Evolutionary conservation across 202 grass and related monocot species (phyloP).

Genomic region (Panicum hallii): DNA sequence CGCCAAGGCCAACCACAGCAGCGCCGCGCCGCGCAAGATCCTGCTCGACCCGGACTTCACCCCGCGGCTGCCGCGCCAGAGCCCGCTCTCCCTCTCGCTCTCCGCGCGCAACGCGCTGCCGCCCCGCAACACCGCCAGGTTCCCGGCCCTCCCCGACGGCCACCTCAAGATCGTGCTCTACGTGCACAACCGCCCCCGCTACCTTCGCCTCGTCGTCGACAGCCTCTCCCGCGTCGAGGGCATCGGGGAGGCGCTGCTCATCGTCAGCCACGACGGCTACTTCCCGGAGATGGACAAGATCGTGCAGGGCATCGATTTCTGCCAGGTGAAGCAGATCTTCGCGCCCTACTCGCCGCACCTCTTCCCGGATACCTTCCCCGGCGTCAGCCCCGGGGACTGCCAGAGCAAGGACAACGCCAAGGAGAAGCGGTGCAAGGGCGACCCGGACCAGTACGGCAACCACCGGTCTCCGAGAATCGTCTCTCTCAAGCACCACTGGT

Average conservation of each 20-base stretch:
- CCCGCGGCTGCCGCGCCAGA: constrained; percentile 71
- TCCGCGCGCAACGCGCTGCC: constrained; percentile 71
- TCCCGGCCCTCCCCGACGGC: constrained; percentile 59
- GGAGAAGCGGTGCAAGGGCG: constrained; percentile 65
- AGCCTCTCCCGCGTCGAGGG: constrained; percentile 78
- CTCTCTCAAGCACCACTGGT: constrained; percentile 96
- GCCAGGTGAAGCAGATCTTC: constrained; percentile 97
- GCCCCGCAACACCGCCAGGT: constrained; percentile 67
- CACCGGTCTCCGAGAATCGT: constrained; percentile 88
- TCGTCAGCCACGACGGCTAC: constrained; percentile 93
- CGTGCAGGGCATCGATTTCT: constrained; percentile 74
- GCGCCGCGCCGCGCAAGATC: constrained; percentile 50
- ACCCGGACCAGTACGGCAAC: constrained; percentile 84
- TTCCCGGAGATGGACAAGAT: constrained; percentile 92
- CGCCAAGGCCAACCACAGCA: constrained; percentile 10
- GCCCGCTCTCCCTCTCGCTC: constrained; percentile 72
- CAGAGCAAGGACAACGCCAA: constrained; percentile 64
- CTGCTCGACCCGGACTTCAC: constrained; percentile 67
- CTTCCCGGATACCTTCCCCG: constrained; percentile 71
- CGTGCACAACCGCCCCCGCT: constrained; percentile 88
- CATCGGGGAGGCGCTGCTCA: constrained; percentile 80
- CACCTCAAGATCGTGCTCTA: constrained; percentile 86
- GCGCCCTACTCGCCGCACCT: constrained; percentile 91
- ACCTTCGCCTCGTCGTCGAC: constrained; percentile 73
- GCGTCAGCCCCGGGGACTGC: constrained; percentile 72